A percentile compares a stretch with the other conserved stretches of the same genome.
phyloP scores from a whole-genome alignment of 305 asterid genomes.

The Lippia alba region DNA sequence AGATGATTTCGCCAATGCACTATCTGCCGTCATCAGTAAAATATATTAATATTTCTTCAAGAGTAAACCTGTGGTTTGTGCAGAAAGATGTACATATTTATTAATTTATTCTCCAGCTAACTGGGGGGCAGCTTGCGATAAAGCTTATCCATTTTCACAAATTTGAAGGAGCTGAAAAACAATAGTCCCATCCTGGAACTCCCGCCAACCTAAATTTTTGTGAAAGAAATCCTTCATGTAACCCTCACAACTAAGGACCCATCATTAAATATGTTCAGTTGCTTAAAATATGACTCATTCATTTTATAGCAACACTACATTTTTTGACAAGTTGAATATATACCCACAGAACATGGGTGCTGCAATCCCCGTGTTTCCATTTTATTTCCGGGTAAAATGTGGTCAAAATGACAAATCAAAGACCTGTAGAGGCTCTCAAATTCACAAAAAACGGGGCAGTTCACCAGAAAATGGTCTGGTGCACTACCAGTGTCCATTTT shows the following conservation, averaged over 20 bases:
- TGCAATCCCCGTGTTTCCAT: neutral
- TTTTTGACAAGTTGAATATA: neutral
- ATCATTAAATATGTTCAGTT: neutral
- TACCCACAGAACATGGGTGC: neutral
- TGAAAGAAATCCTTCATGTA: neutral
- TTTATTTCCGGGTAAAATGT: neutral
- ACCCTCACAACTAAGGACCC: neutral
- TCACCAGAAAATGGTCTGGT: neutral
- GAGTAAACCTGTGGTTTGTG: neutral
- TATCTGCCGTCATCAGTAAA: constrained; percentile 56
- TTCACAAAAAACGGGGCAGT: constrained; percentile 11
- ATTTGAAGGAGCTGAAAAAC: neutral
- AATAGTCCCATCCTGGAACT: constrained; percentile 2
- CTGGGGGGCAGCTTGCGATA: neutral
- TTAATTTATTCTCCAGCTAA: constrained; percentile 1
- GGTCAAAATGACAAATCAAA: neutral
- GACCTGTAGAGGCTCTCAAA: neutral
- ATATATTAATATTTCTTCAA: constrained; percentile 17
- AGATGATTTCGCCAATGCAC: constrained; percentile 97
- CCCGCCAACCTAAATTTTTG: neutral
- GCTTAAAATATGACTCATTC: neutral
- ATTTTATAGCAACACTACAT: constrained; percentile 15
- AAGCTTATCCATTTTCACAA: constrained; percentile 7
- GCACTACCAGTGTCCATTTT: neutral
- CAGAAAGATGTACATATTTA: neutral